Conservation (phyloP, 495 filamentous ascomycete genomes). For the Lophium mytilinum region DNA sequence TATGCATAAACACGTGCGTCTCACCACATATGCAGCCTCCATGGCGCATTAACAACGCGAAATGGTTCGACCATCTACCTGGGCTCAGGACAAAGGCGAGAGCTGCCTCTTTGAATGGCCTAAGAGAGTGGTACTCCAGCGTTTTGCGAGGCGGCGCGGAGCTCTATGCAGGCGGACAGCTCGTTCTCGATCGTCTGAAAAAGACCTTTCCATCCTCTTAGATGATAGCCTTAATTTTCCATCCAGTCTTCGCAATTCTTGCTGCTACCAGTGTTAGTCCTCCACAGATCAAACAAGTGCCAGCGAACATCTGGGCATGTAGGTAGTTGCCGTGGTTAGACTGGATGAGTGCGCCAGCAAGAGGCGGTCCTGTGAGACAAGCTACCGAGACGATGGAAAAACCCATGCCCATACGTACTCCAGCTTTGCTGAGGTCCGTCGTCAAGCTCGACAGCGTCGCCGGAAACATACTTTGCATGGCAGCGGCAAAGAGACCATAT, state of each 20-base stretch:
- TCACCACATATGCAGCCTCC: too few relatives aligned
- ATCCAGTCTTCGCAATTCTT: not conserved
- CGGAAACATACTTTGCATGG: slow-evolving; percentile 30
- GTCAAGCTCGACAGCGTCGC: slow-evolving; percentile 27
- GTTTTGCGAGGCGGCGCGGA: too few relatives aligned
- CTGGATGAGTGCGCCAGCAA: slow-evolving; percentile 30
- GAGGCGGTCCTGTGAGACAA: slow-evolving; percentile 30
- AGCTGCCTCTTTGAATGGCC: too few relatives aligned
- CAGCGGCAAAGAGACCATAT: slow-evolving; percentile 27
- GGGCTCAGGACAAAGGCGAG: too few relatives aligned
- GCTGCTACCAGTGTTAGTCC: not conserved
- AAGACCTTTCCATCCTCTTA: not conserved
- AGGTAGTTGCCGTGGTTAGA: slow-evolving; percentile 21
- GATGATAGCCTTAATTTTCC: not conserved
- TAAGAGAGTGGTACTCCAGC: too few relatives aligned
- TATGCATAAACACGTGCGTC: too few relatives aligned
- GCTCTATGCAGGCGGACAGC: too few relatives aligned
- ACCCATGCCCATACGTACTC: slow-evolving; percentile 31
- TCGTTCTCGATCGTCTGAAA: too few relatives aligned
- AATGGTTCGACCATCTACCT: too few relatives aligned
- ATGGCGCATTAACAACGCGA: too few relatives aligned
- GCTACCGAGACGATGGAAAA: slow-evolving; percentile 31
- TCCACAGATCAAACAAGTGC: slow-evolving; percentile 9
- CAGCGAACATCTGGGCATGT: slow-evolving; percentile 27
- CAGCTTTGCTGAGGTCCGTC: slow-evolving; percentile 26